Percentiles rank a stretch among this genome's conserved stretches.
Conservation (phyloP, 306 rosid genomes). For the Dryas drummondii region DNA sequence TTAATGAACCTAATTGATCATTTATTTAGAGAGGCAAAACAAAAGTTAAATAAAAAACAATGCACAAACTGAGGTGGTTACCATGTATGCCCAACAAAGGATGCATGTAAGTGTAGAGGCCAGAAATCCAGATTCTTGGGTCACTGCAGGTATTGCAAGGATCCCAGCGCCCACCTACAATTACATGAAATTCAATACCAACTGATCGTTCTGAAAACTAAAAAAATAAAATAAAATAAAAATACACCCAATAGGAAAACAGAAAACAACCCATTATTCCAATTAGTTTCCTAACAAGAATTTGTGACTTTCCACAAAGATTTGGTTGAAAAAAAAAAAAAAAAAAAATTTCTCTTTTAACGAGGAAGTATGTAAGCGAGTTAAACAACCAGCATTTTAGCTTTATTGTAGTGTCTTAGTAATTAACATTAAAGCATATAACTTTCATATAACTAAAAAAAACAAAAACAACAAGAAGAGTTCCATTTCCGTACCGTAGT, state of each 20-base stretch:
- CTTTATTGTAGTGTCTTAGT: no score
- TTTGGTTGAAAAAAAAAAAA: neutral
- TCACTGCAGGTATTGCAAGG: conserved; percentile 79
- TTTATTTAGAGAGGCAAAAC: neutral
- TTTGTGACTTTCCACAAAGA: neutral
- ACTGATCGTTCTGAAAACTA: no score
- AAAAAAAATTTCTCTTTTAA: neutral
- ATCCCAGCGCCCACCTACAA: conserved; percentile 75
- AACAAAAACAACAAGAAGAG: neutral
- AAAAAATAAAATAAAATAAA: neutral
- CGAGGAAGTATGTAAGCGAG: no score
- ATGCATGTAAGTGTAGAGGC: conserved; percentile 69
- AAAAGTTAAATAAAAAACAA: neutral
- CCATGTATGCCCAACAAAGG: conserved; percentile 72
- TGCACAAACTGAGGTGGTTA: conserved; percentile 18
- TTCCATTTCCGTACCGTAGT: conserved; percentile 51
- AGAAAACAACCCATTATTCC: no score
- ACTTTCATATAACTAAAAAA: neutral
- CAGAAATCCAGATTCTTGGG: conserved; percentile 77
- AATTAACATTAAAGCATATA: no score
- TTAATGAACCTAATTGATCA: neutral
- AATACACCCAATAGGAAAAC: neutral
- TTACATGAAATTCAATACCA: neutral
- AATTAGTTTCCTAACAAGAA: neutral
- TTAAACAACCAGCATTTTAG: no score